Evolutionary conservation across 805 yeast genomes (phyloP), one percentile per base, ranked within the genome.

Genomic region (Yarrowia yakushimensis): DNA sequence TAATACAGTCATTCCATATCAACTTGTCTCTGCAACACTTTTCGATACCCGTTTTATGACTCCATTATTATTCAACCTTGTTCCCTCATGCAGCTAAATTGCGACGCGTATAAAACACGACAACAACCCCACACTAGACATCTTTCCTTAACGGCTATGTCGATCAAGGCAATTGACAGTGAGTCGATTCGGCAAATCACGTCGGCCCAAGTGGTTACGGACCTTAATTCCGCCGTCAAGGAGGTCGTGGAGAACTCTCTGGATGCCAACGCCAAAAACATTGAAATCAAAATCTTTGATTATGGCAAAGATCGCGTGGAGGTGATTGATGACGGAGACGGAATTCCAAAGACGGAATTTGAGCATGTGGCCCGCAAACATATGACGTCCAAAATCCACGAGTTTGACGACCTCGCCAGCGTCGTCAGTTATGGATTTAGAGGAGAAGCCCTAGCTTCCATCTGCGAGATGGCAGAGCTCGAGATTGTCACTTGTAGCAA

Each of bases 181-280:
- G 67, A 68, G 10, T 96, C 92, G 67, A 79, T 91, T 7, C 89
- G 88, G 66, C 78, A 81, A 64, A 83, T 93, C 63, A 90, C 97
- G 0, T 90, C 97, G 0, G 97, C 97, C 0, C 99, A 94, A 72
- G 98, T 94, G 13, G 88, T 94, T 12, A 82, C 85, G 5, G 96
- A 89, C 68, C 74, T 94, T 43, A 78, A 83, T 0, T 84, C 93
- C 0, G 87, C 89, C 0, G 85, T 87, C 30, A 93, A 93, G 70
- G 99, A 93, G 71, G 75, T 92, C 1, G 79, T 94, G 2, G 99
- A 93, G 69, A 93, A 93, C 71, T 77, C 94, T 30, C 75, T 93
- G 7, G 99, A 94, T 74, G 94, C 97, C 0, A 73, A 79, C 22
- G 81, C 94, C 10, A 78, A 82, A 0, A 82, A 81, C 60, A 78